Evolutionary conservation across 2,329 filamentous ascomycete species (phyloP).

Genomic region (Lasiodiplodia hormozganensis): DNA sequence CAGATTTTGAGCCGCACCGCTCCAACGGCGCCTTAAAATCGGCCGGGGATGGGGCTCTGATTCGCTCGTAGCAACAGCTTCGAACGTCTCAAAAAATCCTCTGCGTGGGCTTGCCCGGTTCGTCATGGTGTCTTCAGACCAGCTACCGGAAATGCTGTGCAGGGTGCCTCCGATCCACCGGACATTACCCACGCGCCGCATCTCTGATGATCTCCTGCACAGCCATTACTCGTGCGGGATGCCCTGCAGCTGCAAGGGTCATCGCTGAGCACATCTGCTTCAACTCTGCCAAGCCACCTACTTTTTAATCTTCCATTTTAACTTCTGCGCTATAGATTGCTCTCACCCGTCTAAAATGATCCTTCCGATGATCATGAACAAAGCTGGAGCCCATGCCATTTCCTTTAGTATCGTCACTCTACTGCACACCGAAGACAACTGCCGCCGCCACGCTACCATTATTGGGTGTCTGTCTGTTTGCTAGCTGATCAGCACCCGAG

Average conservation of each 20-base stretch:
- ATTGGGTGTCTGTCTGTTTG: background rate
- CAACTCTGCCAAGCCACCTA: background rate
- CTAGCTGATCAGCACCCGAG: background rate
- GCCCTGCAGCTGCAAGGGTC: background rate
- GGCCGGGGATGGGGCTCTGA: background rate
- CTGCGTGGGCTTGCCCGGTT: background rate
- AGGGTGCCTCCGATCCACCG: background rate
- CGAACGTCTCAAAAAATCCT: conserved; percentile 18
- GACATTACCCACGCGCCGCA: background rate
- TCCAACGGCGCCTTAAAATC: too few relatives aligned
- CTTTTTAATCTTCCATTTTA: background rate
- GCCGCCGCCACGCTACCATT: background rate
- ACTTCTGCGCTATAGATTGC: background rate
- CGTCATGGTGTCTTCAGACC: background rate
- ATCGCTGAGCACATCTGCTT: background rate
- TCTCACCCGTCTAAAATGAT: background rate
- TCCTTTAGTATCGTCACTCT: background rate
- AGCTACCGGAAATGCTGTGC: background rate
- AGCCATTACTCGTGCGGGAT: background rate
- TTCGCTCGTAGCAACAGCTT: background rate
- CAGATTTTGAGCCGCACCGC: background rate
- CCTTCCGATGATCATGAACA: background rate
- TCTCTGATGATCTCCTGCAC: background rate
- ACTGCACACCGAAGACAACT: background rate
- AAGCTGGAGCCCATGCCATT: background rate